Percentiles rank a stretch among this genome's conserved stretches.
Conservation (phyloP, 345 rosid species). For the Erysimum cheiranthoides region DNA sequence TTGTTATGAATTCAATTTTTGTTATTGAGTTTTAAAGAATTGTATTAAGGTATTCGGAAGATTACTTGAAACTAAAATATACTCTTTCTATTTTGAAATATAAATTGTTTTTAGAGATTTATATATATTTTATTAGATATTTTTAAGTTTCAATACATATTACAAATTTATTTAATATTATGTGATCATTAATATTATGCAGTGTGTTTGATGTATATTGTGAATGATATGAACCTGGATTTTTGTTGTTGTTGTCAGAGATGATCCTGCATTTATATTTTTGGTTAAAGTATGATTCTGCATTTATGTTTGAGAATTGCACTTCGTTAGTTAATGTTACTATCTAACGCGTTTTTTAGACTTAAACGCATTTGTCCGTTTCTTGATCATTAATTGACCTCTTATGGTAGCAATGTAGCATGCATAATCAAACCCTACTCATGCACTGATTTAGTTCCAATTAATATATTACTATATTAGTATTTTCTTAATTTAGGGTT, state of each 20-base stretch:
- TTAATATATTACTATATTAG: no score
- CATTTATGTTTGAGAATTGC: conserved; percentile 9
- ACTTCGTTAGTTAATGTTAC: not conserved
- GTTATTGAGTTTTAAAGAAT: not conserved
- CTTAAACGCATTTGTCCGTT: conserved; percentile 5
- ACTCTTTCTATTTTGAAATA: no score
- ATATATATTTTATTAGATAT: no score
- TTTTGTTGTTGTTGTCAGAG: conserved; percentile 3
- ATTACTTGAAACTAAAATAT: no score
- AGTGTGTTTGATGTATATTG: no score
- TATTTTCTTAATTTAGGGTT: no score
- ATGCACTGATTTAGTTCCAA: not conserved
- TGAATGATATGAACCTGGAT: conserved; percentile 1
- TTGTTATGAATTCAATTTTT: not conserved
- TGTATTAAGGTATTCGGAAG: not conserved
- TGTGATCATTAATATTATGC: no score
- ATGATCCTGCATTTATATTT: not conserved
- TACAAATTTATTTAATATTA: no score
- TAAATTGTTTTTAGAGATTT: no score
- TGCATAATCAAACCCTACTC: conserved; percentile 10
- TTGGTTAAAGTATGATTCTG: no score
- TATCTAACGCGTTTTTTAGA: conserved; percentile 31
- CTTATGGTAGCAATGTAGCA: no score
- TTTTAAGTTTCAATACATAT: no score
- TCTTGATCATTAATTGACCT: conserved; percentile 22